Evolutionary conservation across 179 eudicot species (phyloP), one percentile per base, ranked within the genome.

Genomic region (Vitellaria paradoxa): DNA sequence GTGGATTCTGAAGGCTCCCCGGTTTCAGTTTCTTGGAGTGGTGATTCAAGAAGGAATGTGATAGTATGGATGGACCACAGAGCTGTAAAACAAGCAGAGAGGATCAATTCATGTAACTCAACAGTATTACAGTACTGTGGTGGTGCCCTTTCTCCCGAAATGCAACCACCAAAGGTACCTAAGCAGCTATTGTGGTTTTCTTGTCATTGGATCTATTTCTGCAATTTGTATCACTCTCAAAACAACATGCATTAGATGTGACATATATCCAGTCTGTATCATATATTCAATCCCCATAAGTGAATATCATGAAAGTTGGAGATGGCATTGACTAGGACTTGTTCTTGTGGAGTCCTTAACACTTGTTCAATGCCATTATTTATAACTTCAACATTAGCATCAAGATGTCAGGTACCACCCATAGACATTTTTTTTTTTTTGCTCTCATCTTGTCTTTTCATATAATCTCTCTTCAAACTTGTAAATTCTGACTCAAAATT

Each of bases 11-110:
- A 93, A 62, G 99, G 96, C 24, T 86, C 93, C 73, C 99, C 99
- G 18, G 99, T 96, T 53, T 84, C 99, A 65, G 96, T 96, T 80
- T 96, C 99, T 55, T 91, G 97, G 98, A 91, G 96, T 81, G 96
- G 99, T 81, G 99, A 96, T 83, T 80, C 99, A 26, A 89, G 99
- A 85, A 90, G 99, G 88, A 96, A 96, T 78, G 83, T 96, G 63
- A 96, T 96, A 56, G 98, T 96, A 57, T 96, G 99, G 99, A 96
- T 96, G 99, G 99, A 96, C 84, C 99, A 96, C 80, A 89, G 99
- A 89, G 99, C 99, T 79, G 97, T 96, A 65, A 88, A 93, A 62
- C 99, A 96, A 89, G 97, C 99, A 75, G 99, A 91, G 85, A 91
- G 85, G 85, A 96, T 96, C 57, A 96, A 96, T 82, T 87, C 94